Percentiles rank a stretch among this genome's conserved stretches.
Conservation (phyloP, 805 yeast genomes). For the Candida piceae region DNA sequence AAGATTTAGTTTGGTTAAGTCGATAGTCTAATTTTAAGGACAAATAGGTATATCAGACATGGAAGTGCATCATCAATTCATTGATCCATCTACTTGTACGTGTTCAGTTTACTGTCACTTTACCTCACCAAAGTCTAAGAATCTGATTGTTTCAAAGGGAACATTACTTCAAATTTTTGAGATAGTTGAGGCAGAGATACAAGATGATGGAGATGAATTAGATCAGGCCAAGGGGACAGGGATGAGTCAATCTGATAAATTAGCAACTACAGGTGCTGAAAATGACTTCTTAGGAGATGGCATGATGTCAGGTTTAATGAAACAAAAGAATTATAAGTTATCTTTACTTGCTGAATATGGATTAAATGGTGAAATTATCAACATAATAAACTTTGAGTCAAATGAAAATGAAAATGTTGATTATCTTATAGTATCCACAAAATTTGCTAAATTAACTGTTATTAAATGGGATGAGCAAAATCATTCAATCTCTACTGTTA, state of each 20-base stretch:
- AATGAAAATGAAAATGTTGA: constrained; percentile 45
- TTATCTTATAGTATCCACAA: constrained; percentile 60
- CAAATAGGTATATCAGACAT: constrained; percentile 29
- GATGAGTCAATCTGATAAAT: no score
- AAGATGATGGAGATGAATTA: no score
- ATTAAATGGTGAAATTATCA: constrained; percentile 65
- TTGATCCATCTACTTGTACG: constrained; percentile 72
- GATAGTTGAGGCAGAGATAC: constrained; percentile 27
- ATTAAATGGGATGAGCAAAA: constrained; percentile 59
- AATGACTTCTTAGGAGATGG: no score
- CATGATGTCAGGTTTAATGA: constrained; percentile 12
- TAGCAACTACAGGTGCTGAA: constrained; percentile 6
- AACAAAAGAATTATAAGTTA: constrained; percentile 26
- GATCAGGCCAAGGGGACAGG: no score
- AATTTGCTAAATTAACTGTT: constrained; percentile 72
- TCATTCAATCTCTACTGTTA: constrained; percentile 60
- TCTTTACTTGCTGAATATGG: constrained; percentile 57
- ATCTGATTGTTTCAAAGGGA: constrained; percentile 67
- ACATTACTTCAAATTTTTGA: constrained; percentile 61
- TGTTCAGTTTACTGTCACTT: constrained; percentile 48
- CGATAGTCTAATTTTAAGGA: no score
- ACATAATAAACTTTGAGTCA: constrained; percentile 46
- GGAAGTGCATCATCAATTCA: constrained; percentile 77
- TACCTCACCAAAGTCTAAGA: constrained; percentile 35
- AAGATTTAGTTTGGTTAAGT: no score